These are phyloP conservation scores for Protomyces inouyei DNA, from an alignment of 1,139 yeast species.

Conservation along the genomic window DNA sequence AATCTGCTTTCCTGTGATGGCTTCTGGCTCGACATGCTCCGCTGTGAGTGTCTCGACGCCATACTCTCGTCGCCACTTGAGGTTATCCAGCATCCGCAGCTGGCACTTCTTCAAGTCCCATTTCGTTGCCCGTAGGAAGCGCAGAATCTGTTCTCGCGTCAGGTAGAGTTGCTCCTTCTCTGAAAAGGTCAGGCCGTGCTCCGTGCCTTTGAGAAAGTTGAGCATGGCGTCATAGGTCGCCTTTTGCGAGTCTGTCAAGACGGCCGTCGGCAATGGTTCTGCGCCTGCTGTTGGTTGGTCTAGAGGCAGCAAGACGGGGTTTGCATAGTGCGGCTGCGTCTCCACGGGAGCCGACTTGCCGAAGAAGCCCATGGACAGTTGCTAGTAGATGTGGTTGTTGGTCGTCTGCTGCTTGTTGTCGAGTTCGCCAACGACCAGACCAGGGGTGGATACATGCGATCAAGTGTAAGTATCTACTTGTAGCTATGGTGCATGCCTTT, in stretches of 20 bases:
- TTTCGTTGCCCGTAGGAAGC: conserved; percentile 86
- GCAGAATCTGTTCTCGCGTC: conserved; percentile 77
- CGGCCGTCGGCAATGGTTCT: background rate
- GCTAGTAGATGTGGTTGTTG: background rate
- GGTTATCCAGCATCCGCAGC: conserved; percentile 64
- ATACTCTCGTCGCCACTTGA: conserved; percentile 89
- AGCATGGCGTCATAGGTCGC: conserved; percentile 1
- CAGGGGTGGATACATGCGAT: too few relatives aligned
- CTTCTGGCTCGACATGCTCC: conserved; percentile 38
- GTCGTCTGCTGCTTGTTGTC: too few relatives aligned
- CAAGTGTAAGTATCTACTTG: too few relatives aligned
- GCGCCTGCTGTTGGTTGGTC: background rate
- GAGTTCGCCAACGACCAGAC: too few relatives aligned
- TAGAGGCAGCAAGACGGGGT: background rate
- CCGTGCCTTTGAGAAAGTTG: background rate
- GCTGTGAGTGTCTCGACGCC: conserved; percentile 58
- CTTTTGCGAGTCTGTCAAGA: background rate
- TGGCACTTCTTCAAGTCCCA: conserved; percentile 73
- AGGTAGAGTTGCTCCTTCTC: conserved; percentile 36
- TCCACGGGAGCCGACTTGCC: background rate
- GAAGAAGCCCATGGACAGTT: background rate
- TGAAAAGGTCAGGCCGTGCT: conserved; percentile 13
- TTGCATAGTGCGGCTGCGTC: background rate
- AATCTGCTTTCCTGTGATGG: conserved; percentile 79
- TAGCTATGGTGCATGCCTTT: too few relatives aligned